These are phyloP conservation scores for Cladosporium sp. DNA, from an alignment of 2,329 filamentous ascomycete species.

Conservation along the genomic window DNA sequence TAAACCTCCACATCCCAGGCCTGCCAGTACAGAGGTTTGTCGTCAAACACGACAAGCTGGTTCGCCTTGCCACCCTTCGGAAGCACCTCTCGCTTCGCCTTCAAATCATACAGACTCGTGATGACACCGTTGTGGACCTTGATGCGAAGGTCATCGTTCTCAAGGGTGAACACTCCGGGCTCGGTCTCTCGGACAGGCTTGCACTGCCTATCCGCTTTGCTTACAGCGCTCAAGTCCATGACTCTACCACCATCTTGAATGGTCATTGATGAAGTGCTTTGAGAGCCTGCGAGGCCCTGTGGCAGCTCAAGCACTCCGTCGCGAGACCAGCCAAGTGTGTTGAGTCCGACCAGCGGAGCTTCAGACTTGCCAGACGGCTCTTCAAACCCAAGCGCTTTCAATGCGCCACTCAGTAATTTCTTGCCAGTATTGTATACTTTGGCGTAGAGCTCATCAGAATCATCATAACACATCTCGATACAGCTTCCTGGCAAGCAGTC, in stretches of 20 bases:
- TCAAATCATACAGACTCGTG: slow-evolving; percentile 75
- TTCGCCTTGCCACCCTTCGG: slow-evolving; percentile 71
- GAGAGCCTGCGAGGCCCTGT: neutral
- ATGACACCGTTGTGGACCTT: slow-evolving; percentile 72
- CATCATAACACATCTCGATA: slow-evolving; percentile 98
- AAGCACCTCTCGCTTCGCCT: slow-evolving; percentile 71
- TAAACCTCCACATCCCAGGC: slow-evolving; percentile 98
- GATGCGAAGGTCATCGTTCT: slow-evolving; percentile 73
- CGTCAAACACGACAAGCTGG: slow-evolving; percentile 90
- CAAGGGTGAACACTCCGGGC: slow-evolving; percentile 62
- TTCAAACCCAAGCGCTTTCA: slow-evolving; percentile 62
- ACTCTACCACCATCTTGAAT: neutral
- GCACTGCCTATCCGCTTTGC: neutral
- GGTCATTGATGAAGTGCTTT: neutral
- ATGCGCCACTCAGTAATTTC: slow-evolving; percentile 65
- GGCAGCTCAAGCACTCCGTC: neutral
- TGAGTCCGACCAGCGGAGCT: slow-evolving; percentile 56
- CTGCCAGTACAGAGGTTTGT: slow-evolving; percentile 96
- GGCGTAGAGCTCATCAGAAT: slow-evolving; percentile 84
- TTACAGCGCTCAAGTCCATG: neutral
- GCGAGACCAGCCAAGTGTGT: slow-evolving; percentile 83
- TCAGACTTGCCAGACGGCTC: slow-evolving; percentile 36
- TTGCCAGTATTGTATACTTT: slow-evolving; percentile 75
- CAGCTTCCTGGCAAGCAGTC: slow-evolving; percentile 92
- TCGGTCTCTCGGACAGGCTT: slow-evolving; percentile 43